These are phyloP conservation scores for Ogataea henricii DNA, from an alignment of 805 yeast genomes.

Conservation along the genomic window DNA sequence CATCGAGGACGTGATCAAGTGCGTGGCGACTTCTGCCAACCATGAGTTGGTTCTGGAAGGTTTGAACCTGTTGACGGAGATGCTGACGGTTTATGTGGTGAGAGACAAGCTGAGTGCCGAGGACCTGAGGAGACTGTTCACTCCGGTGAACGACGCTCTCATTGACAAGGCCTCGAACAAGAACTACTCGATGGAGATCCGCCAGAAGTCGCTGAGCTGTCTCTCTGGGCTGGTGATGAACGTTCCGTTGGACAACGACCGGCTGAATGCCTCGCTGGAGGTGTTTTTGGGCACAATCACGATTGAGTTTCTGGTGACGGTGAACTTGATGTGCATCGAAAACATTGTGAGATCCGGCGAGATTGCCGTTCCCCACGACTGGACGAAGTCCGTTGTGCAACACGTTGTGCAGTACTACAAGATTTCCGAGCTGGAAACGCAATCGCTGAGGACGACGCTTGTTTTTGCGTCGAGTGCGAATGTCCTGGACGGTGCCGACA, in stretches of 20 bases:
- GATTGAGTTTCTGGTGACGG: constrained; percentile 31
- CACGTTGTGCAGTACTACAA: constrained; percentile 22
- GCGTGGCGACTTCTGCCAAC: constrained; percentile 27
- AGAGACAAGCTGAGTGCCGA: constrained; percentile 11
- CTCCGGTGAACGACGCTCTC: constrained; percentile 18
- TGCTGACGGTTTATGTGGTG: constrained; percentile 19
- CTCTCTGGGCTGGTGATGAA: constrained; percentile 22
- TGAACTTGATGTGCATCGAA: constrained; percentile 25
- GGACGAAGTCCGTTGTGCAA: constrained; percentile 25
- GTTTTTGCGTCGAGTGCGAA: constrained; percentile 10
- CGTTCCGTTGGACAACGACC: constrained; percentile 10
- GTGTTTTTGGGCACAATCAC: constrained; percentile 29
- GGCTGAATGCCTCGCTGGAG: constrained; percentile 10
- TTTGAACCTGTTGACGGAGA: constrained; percentile 23
- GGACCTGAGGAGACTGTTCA: constrained; percentile 4
- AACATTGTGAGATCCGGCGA: constrained; percentile 17
- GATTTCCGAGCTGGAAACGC: constrained; percentile 22
- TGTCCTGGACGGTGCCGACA: constrained; percentile 14
- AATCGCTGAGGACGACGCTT: constrained; percentile 21
- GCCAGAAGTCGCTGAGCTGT: constrained; percentile 30
- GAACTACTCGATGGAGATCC: constrained; percentile 36
- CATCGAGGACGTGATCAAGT: constrained; percentile 21
- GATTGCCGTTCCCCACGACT: constrained; percentile 13
- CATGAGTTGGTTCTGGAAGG: constrained; percentile 37
- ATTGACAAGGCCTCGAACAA: constrained; percentile 30